Evolutionary conservation across 2,329 filamentous ascomycete genomes (phyloP), one percentile per base, ranked within the genome.

Genomic region (Cryphonectria naterciae): DNA sequence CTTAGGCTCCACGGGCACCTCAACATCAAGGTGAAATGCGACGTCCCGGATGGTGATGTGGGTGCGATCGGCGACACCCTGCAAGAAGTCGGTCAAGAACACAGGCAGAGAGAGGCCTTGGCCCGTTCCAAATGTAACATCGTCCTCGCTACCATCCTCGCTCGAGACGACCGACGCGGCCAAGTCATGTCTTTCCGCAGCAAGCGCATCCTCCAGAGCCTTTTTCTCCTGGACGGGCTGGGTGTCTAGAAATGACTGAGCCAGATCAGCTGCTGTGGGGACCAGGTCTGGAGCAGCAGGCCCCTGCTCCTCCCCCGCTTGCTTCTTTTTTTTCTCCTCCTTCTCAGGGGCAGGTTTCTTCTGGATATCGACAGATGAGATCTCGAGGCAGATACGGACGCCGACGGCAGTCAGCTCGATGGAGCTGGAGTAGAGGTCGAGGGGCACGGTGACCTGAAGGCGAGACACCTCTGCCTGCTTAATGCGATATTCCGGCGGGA

Each of bases 391-490:
- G 43, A 97, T 86, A 74, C 95, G 88, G 72, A 98, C 89, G 28
- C 94, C 94, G 75, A 95, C 90, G 32, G 95, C 87, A 77, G 97
- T 93, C 76, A 95, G 89, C 41, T 88, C 85, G 78, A 98, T 97
- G 39, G 93, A 91, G 75, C 92, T 95, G 68, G 90, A 92, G 80
- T 95, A 94, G 74, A 98, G 91, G 80, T 98, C 93, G 78, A 96
- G 91, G 17, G 95, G 94, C 66, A 98, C 87, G 10, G 92, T 97
- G 68, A 98, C 84, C 76, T 92, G 92, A 35, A 98, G 87, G 8
- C 92, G 85, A 2, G 92, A 83, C 67, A 97, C 89, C 74, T 90
- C 91, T 70, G 95, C 95, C 78, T 89, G 91, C 67, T 89, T 87
- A 17, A 98, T 84, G 72, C 88, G 86, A 77, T 96, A 88, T 7